Evolutionary conservation across 345 rosid species (phyloP), one percentile per base, ranked within the genome.

Genomic region (Viola odorata): DNA sequence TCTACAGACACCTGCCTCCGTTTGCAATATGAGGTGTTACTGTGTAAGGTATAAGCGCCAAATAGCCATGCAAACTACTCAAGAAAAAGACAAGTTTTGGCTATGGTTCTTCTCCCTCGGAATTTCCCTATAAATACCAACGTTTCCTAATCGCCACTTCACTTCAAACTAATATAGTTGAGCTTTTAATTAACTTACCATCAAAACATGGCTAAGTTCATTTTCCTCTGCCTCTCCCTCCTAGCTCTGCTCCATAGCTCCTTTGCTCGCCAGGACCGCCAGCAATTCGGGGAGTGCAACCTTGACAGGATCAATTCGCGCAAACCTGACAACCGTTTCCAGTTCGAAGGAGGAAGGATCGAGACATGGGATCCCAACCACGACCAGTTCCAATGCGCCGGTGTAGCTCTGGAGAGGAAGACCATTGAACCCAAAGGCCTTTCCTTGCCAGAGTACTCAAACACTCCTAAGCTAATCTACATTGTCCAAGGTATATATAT

Each of bases 391-490:
- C 58, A 58, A 16, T 67, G 65, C 17, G 54, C 65, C n/a, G 70
- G 64, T 17, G 58, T 66, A 5, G 58, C 55, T 6, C 13, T 45
- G 10, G 12, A 16, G 5, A 14, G 59, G 5, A 57, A 7, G 5
- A 59, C 38, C 5, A 59, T 67, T 44, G 16, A 44, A 4, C 58
- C 58, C 41, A 59, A 12, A 3, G 71, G 60, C 12, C 64, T 58
- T 13, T 52, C 45, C 1, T 51, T 66, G 50, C 70, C 70, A 12
- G 36, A n/a, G 8, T 42, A 41, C 62, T 47, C 54, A 57, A 78
- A 65, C 8, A 72, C 66, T 13, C 78, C 83, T 14, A 59, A 39
- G 56, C 75, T 83, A 6, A 0, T 83, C 53, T 83, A 78, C 38
- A 71, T 80, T 7, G 69, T 69, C 8, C 69, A 58, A 78, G 87